Base-by-base conservation (phyloP, 768 basidiomycete genomes). In the Boletus rubropictus region DNA sequence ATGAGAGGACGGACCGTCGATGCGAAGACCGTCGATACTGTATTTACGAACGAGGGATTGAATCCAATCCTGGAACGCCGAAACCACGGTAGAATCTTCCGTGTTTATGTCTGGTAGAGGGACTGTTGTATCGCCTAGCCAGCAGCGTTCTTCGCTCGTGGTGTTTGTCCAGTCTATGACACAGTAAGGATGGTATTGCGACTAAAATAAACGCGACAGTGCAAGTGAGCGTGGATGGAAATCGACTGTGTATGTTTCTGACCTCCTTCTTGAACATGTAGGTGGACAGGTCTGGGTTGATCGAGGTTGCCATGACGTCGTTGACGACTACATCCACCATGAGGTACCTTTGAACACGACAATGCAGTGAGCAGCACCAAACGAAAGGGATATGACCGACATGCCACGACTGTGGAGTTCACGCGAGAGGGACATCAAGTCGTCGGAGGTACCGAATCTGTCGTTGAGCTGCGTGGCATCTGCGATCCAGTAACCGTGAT, bases 311-410 rank as follows among this genome's bases (percentile, higher is more conserved):
- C 75, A 89, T 90, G 41, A 94, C 88, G 64, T 92, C 86, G 64
- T 93, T 93, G 28, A 86, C 80, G 32, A 93, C 86, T 27, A 87
- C 66, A 58, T 92, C 89, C 39, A 91, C 81, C 87, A 90, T 91
- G 51, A 92, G 70, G 63, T 83, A 89, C 81, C 73, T 75, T 31
- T 49, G 36, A 20, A 28, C 27, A 10, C 9, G 29, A 22, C 29
- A 17, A 42, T 44, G 31, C 6, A 34, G 18, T 42, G 49, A 31
- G 33, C 42, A 33, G 15, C 34, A 21, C n/a, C 17, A 42, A 24
- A 45, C 31, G 22, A 36, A 43, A 21, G 43, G 9, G 24, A 20
- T 22, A 35, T 9, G 17, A 52, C 74, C 42, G 52, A 81, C 90
- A 92, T 92, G 44, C 76, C 77, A 29, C 86, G 78, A 10, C 70